A percentile compares a stretch with the other conserved stretches of the same genome.
phyloP scores from a whole-genome alignment of 805 yeast genomes.

The Sugiyamaella qingdaonensis region DNA sequence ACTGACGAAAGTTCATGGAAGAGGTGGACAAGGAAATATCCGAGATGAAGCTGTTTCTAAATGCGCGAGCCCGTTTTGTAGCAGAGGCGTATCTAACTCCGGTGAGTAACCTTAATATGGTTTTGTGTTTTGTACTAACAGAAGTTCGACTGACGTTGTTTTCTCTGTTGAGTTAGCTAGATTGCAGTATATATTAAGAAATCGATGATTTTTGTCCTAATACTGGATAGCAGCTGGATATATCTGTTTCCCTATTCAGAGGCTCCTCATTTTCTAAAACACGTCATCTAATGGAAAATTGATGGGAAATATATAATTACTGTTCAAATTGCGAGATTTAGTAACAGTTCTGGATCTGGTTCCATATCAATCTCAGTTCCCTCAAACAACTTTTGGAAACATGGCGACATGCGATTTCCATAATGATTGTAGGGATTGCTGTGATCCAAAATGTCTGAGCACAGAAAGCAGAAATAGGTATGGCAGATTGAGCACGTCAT shows the following conservation, averaged over 20 bases:
- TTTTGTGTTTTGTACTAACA: too few relatives aligned
- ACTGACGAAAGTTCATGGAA: slow-evolving; percentile 67
- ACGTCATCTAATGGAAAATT: too few relatives aligned
- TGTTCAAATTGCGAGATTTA: neutral
- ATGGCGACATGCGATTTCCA: slow-evolving; percentile 12
- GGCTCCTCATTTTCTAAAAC: too few relatives aligned
- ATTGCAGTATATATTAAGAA: neutral
- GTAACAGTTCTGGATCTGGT: neutral
- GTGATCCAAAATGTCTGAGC: slow-evolving; percentile 10
- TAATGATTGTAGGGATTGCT: slow-evolving; percentile 21
- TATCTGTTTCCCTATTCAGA: too few relatives aligned
- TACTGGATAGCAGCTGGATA: too few relatives aligned
- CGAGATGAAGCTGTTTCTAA: slow-evolving; percentile 94
- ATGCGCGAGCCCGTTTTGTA: slow-evolving; percentile 95
- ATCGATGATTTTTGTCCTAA: neutral
- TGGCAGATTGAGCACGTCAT: slow-evolving; percentile 21
- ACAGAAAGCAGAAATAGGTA: slow-evolving; percentile 20
- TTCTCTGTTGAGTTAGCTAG: neutral
- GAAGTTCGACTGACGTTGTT: neutral
- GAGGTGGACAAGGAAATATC: slow-evolving; percentile 98
- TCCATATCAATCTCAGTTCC: slow-evolving; percentile 19
- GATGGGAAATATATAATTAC: neutral
- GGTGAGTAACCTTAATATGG: neutral
- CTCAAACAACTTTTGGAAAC: slow-evolving; percentile 20
- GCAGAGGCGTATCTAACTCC: slow-evolving; percentile 95